A percentile compares a stretch with the other conserved stretches of the same genome.
phyloP scores from a whole-genome alignment of 148 eudicot genomes.

The Mesembryanthemum crystallinum region DNA sequence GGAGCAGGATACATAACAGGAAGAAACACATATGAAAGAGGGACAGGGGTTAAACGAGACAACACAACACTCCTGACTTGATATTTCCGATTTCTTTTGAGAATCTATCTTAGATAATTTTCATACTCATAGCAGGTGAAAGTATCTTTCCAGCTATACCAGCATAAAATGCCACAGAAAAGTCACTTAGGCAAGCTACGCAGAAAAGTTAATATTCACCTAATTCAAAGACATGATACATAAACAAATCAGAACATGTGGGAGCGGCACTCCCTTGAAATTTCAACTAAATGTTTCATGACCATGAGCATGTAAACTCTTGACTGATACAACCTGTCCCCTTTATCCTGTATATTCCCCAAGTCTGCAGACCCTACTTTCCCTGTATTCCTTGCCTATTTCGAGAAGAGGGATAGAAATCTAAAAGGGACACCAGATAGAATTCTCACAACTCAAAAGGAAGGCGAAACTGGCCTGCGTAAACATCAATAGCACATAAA shows the following conservation, averaged over 20 bases:
- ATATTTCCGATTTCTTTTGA: too few species aligned
- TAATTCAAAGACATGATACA: neutral
- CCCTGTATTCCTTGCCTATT: neutral
- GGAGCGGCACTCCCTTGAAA: neutral
- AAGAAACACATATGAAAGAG: too few species aligned
- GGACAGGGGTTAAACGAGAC: neutral
- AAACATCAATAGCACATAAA: neutral
- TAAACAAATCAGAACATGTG: too few species aligned
- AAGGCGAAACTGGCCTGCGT: too few species aligned
- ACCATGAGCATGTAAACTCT: neutral
- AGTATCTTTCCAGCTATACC: neutral
- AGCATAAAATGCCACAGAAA: neutral
- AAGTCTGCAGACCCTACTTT: neutral
- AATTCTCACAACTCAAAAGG: too few species aligned
- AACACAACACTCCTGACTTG: neutral
- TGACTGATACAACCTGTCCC: neutral
- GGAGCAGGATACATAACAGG: neutral
- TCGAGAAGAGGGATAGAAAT: neutral
- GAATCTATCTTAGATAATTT: neutral
- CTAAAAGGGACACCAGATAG: neutral
- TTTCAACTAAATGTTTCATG: neutral
- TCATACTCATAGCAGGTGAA: neutral
- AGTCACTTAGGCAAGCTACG: neutral
- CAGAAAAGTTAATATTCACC: neutral
- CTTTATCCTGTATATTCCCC: neutral